These are phyloP conservation scores for Capsicum baccatum DNA, from an alignment of 257 asterid species.

Conservation along the genomic window DNA sequence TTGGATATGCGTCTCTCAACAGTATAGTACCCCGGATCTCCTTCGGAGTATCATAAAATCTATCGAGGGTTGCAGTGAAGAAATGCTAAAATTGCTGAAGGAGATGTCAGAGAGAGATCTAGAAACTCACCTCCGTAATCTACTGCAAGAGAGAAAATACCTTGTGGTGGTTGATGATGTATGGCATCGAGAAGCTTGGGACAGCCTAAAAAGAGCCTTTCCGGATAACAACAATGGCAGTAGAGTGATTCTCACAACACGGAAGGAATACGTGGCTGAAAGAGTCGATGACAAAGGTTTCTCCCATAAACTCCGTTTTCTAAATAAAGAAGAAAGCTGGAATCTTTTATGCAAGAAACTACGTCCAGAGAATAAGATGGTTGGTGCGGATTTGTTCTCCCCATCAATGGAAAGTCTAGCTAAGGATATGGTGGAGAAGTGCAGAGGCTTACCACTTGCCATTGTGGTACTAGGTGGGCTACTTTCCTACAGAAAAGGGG, in stretches of 20 bases:
- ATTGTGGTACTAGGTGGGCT: slow-evolving; percentile 30
- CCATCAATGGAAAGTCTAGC: slow-evolving; percentile 24
- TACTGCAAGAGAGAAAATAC: slow-evolving; percentile 6
- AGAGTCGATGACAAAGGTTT: slow-evolving; percentile 5
- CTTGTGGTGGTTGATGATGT: slow-evolving; percentile 32
- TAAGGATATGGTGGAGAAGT: slow-evolving; percentile 15
- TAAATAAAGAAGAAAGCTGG: slow-evolving; percentile 22
- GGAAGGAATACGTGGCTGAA: slow-evolving; percentile 24
- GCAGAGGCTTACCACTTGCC: slow-evolving; percentile 27
- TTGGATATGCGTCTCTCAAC: slow-evolving; percentile 31
- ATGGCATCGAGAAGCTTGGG: slow-evolving; percentile 30
- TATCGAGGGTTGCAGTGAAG: neutral
- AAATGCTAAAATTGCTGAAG: neutral
- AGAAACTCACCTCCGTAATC: slow-evolving; percentile 10
- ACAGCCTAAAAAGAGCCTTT: slow-evolving; percentile 27
- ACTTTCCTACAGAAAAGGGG: slow-evolving; percentile 4
- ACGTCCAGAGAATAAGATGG: neutral
- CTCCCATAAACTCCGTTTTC: slow-evolving; percentile 25
- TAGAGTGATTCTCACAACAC: slow-evolving; percentile 32
- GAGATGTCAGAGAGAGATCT: slow-evolving; percentile 22
- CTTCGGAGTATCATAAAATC: slow-evolving; percentile 16
- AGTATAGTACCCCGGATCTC: slow-evolving; percentile 23
- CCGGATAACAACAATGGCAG: slow-evolving; percentile 31
- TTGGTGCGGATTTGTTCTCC: neutral
- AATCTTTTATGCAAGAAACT: slow-evolving; percentile 26